A percentile compares a stretch with the other conserved stretches of the same genome.
These are phyloP conservation scores for Dioscorea zingiberensis DNA, from an alignment of 106 monocot species.

Conservation along the genomic window DNA sequence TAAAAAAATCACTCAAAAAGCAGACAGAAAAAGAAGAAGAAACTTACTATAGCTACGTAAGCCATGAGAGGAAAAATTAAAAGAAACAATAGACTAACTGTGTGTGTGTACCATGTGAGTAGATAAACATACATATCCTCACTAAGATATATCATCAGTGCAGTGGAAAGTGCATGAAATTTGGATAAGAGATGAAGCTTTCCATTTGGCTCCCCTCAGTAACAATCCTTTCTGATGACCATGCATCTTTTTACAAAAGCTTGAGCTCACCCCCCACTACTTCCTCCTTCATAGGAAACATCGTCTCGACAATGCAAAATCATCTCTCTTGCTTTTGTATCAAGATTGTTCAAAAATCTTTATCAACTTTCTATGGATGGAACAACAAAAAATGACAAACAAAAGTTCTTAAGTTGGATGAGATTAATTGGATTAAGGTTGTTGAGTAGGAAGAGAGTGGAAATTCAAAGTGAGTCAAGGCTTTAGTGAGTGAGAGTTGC, in stretches of 20 bases:
- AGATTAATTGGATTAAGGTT: background rate
- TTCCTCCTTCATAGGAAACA: background rate
- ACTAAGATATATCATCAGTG: background rate
- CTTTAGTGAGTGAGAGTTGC: too few relatives aligned
- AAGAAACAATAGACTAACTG: background rate
- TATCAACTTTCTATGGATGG: too few relatives aligned
- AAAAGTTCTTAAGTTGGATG: background rate
- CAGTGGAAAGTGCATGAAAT: background rate
- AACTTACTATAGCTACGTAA: background rate
- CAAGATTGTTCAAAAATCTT: too few relatives aligned
- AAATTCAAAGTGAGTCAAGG: too few relatives aligned
- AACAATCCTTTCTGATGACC: background rate
- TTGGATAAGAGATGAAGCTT: background rate
- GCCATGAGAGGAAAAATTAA: background rate
- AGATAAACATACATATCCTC: background rate
- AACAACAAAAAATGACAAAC: too few relatives aligned
- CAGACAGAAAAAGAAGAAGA: too few relatives aligned
- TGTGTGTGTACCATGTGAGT: background rate
- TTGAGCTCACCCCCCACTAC: background rate
- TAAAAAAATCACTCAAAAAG: too few relatives aligned
- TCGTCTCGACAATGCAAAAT: background rate
- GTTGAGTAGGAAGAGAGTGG: background rate
- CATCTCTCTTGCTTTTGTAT: background rate
- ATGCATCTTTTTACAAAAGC: background rate
- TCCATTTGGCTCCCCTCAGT: background rate